These are phyloP conservation scores for Grosmannia clavigera DNA, from an alignment of 2,329 filamentous ascomycete species.

Conservation along the genomic window DNA sequence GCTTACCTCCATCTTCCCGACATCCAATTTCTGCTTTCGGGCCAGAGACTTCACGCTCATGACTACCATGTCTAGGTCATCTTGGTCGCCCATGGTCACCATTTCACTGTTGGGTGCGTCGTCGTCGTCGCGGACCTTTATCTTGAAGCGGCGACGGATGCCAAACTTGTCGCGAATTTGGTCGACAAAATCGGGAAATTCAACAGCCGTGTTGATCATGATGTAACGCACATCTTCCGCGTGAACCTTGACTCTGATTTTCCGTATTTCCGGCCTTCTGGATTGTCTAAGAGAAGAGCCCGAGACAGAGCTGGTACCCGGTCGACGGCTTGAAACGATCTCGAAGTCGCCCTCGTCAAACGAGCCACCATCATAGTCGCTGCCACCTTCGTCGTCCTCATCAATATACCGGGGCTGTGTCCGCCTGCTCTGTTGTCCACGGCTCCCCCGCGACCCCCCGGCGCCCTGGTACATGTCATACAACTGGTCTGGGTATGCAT, in stretches of 20 bases:
- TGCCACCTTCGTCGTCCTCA: conserved; percentile 66
- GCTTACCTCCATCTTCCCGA: conserved; percentile 91
- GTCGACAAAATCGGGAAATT: conserved; percentile 66
- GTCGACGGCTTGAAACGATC: conserved; percentile 50
- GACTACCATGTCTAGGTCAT: conserved; percentile 85
- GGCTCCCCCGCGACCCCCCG: conserved; percentile 26
- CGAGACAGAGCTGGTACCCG: conserved; percentile 31
- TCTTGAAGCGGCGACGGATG: conserved; percentile 66
- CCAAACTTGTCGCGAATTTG: conserved; percentile 81
- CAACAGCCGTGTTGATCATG: conserved; percentile 62
- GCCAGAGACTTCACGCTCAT: conserved; percentile 55
- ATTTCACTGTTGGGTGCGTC: conserved; percentile 64
- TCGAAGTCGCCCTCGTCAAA: conserved; percentile 72
- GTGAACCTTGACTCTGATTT: conserved; percentile 87
- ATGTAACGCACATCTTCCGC: conserved; percentile 85
- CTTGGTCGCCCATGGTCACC: conserved; percentile 94
- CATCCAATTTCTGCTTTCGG: conserved; percentile 61
- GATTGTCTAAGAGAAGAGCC: conserved; percentile 41
- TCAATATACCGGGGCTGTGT: conserved; percentile 54
- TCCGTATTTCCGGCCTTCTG: conserved; percentile 53
- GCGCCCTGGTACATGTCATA: conserved; percentile 48
- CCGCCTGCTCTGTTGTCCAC: conserved; percentile 23
- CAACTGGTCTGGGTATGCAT: conserved; percentile 55
- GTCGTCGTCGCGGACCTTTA: conserved; percentile 83
- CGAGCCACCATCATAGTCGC: conserved; percentile 56